Evolutionary conservation across 2,329 filamentous ascomycete genomes (phyloP), one percentile per base, ranked within the genome.

Genomic region (Myriosclerotinia duriaeana): DNA sequence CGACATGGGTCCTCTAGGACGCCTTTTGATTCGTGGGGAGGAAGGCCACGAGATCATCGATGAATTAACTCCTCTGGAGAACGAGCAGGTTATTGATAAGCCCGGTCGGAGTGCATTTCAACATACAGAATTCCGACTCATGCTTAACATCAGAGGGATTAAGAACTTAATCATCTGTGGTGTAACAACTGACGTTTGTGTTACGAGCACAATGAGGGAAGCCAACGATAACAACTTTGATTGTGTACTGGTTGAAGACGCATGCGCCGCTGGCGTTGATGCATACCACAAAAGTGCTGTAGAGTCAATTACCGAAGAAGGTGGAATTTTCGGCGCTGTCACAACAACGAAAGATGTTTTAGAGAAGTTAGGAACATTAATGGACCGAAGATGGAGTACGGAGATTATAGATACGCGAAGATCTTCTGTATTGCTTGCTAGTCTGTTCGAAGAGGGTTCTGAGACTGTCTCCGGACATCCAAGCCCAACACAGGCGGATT

Each of bases 1-100:
- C 15, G 75, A 77, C 81, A 80, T 69, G 17, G 85, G 85, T 0
- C 85, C 85, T 1, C 74, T 87, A 54, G 85, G 86, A 0, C 81
- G 82, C n/a, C 79, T 87, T 2, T 76, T 88, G 5, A 78, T 88
- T 34, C 81, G 85, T 26, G 85, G 86, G 0, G 83, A 87, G 71
- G 72, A 77, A 30, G 86, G 86, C 0, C 85, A 87, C 71, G 84
- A 84, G 56, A 85, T 82, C 40, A 80, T 87, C 22, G 76, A 80
- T 9, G 84, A 78, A 65, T 65, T 77, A 2, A 48, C 59, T 1
- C 77, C 77, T 1, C 36, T 71, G 1, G 58, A 61, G 6, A 67
- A 67, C 9, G 77, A 78, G 59, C 72, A 72, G 6, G 64, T 78
- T 4, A 74, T 78, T 48, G 77, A 78, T 50, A 78, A 78, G 61